A percentile compares a stretch with the other conserved stretches of the same genome.
phyloP scores from a whole-genome alignment of 2,329 filamentous ascomycete species.

The Fusarium lateritium region DNA sequence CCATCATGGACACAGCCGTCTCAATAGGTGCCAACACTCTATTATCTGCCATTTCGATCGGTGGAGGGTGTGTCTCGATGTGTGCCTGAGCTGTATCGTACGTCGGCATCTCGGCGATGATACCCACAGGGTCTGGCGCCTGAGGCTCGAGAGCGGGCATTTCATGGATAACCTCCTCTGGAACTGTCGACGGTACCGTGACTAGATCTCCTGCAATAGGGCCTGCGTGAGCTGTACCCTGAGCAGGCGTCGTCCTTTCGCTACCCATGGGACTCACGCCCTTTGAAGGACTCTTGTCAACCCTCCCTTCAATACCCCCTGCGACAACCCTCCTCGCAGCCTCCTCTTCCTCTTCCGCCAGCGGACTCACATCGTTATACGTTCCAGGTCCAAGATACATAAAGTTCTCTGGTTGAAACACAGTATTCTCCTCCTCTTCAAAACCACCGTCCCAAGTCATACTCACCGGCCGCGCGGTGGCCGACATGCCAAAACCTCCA shows the following conservation, averaged over 20 bases:
- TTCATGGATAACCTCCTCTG: conserved; percentile 52
- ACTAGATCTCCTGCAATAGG: conserved; percentile 28
- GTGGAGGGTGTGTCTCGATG: conserved; percentile 61
- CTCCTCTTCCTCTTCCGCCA: conserved; percentile 58
- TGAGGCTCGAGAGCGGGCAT: conserved; percentile 50
- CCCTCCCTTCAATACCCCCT: conserved; percentile 36
- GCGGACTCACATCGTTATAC: conserved; percentile 62
- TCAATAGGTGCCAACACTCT: conserved; percentile 56
- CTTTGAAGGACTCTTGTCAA: conserved; percentile 39
- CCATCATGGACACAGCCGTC: conserved; percentile 48
- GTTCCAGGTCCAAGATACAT: conserved; percentile 66
- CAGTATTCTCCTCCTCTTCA: conserved; percentile 50
- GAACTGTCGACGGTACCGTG: conserved; percentile 41
- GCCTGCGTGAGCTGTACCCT: conserved; percentile 28
- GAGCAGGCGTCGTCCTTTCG: conserved; percentile 51
- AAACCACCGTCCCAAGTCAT: conserved; percentile 53
- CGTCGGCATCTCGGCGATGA: conserved; percentile 65
- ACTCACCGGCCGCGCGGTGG: conserved; percentile 53
- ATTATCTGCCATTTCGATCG: conserved; percentile 62
- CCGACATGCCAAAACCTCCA: conserved; percentile 51
- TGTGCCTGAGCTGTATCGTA: conserved; percentile 58
- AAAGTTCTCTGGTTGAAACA: conserved; percentile 68
- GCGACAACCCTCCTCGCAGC: conserved; percentile 51
- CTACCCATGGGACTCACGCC: conserved; percentile 52
- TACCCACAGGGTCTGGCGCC: conserved; percentile 59